Conservation (phyloP, 768 basidiomycete genomes). For the Nevesoporus exiguus region DNA sequence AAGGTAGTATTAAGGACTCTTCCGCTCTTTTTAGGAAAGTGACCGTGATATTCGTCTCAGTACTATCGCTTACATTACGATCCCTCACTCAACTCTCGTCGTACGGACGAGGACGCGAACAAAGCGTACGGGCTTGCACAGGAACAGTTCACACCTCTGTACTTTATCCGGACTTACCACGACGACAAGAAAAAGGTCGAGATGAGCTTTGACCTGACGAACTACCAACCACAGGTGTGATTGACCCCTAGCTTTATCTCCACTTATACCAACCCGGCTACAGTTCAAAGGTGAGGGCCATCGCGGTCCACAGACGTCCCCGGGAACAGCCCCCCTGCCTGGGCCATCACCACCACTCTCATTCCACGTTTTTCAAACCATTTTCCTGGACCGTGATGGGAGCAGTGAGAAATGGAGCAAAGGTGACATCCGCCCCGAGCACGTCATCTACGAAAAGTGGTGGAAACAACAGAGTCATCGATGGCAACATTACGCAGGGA, state of each 20-base stretch:
- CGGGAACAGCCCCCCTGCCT: too few species aligned
- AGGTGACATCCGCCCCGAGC: not conserved
- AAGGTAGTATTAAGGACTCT: not conserved
- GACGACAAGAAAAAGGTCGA: conserved; percentile 3
- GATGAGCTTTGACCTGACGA: too few species aligned
- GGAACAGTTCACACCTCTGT: not conserved
- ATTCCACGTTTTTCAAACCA: not conserved
- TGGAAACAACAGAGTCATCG: not conserved
- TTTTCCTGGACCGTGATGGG: not conserved
- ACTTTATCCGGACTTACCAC: not conserved
- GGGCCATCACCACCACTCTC: not conserved
- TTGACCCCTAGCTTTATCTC: too few species aligned
- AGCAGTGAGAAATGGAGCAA: not conserved
- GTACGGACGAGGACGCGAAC: not conserved
- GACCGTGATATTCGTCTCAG: too few species aligned
- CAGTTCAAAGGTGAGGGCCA: too few species aligned
- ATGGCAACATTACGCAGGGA: not conserved
- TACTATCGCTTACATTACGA: not conserved
- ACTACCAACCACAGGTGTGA: too few species aligned
- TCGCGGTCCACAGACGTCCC: too few species aligned
- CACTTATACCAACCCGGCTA: too few species aligned
- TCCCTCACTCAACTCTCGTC: not conserved
- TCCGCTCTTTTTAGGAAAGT: not conserved
- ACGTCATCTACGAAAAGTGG: not conserved
- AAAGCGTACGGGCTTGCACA: not conserved